These are phyloP conservation scores for Marchantia paleacea DNA, from an alignment of 225 moss, liverwort and hornwort genomes.

Conservation along the genomic window DNA sequence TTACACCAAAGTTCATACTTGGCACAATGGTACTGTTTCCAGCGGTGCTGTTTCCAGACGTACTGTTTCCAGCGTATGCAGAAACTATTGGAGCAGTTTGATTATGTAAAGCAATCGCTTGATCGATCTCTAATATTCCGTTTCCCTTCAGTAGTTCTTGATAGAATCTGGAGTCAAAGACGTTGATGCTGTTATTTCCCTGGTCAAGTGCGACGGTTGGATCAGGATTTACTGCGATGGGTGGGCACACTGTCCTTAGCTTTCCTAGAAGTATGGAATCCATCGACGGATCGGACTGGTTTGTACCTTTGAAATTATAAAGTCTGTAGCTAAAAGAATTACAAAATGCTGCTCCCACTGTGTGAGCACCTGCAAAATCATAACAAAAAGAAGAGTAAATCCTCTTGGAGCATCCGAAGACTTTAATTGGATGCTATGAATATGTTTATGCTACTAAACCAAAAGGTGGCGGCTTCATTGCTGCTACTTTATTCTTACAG, in stretches of 20 bases:
- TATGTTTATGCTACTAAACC: too few relatives aligned
- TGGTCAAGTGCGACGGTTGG: constrained; percentile 38
- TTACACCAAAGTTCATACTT: constrained; percentile 23
- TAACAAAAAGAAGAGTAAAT: neutral
- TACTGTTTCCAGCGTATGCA: constrained; percentile 30
- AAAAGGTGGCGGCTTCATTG: neutral
- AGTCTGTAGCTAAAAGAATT: constrained; percentile 36
- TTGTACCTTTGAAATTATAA: constrained; percentile 32
- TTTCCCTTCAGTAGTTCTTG: constrained; percentile 31
- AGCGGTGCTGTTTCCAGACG: neutral
- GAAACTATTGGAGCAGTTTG: constrained; percentile 33
- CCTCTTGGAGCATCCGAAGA: too few relatives aligned
- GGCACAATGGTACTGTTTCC: constrained; percentile 10
- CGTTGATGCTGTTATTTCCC: constrained; percentile 31
- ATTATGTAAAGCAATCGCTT: constrained; percentile 22
- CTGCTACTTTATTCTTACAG: neutral
- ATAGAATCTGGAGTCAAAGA: constrained; percentile 37
- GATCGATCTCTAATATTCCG: constrained; percentile 42
- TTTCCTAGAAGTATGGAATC: constrained; percentile 24
- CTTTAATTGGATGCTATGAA: too few relatives aligned
- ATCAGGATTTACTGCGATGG: constrained; percentile 10
- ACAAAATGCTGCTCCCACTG: constrained; percentile 41
- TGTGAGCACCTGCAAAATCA: constrained; percentile 37
- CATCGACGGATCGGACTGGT: constrained; percentile 25
- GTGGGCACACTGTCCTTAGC: constrained; percentile 30